Base-by-base conservation (phyloP, 192 early-diverging fungal species). In the Coemansia sp. region DNA sequence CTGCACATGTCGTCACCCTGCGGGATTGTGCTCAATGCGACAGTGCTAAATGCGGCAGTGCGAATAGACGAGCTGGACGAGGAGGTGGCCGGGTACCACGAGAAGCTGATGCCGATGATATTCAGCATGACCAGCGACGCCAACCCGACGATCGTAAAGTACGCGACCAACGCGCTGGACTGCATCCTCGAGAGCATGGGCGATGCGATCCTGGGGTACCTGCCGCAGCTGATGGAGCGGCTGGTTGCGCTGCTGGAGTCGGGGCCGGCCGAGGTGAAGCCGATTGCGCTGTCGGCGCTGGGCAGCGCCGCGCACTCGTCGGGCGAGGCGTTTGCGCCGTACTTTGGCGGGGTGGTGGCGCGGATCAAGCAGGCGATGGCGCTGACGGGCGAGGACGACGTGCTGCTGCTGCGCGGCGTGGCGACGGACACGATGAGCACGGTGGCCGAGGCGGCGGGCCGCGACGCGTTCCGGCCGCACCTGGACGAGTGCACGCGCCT, bases 251-350 rank as follows among this genome's bases (percentile, higher is more conserved):
- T 94, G 53, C 77, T 92, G 56, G 89, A 91, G 39, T 68, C 81
- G 29, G 84, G 77, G 12, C 40, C 83, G 14, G 61, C 79, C 26
- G 85, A 90, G 53, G 82, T 90, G 39, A 86, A 87, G 61, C 85
- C 84, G 10, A 83, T 86, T 27, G 90, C 90, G 20, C 81, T 86
- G 20, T 88, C 87, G 17, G 91, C 91, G 17, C 86, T 95, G 46
- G 93, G 93, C 12, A 91, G 88, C 49, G 89, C 90, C 12, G 93
- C 93, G n/a, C 86, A 92, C 73, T 85, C 92, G 28, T 82, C 91
- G 14, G 86, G 85, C 25, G 64, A 78, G 39, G 76, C 68, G 51
- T 73, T 75, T 67, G 44, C 62, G 35, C 86, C 90, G 14, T 95
- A 92, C 75, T 94, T 94, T 80, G 64, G 57, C 21, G 71, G 80